These are phyloP conservation scores for Suillus americanus DNA, from an alignment of 768 basidiomycete genomes.

Conservation along the genomic window DNA sequence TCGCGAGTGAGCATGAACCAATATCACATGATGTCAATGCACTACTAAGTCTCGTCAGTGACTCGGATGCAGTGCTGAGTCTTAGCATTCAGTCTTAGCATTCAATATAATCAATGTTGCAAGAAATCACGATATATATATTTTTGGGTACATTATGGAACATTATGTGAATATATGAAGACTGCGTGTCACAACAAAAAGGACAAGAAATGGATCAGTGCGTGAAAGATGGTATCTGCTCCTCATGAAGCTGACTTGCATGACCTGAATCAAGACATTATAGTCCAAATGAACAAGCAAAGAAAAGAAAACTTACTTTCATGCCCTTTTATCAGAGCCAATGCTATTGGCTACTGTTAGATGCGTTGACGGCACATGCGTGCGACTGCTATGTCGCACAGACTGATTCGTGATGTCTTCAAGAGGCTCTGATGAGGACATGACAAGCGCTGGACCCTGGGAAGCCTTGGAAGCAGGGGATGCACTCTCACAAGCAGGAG, in stretches of 20 bases:
- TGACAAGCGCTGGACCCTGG: neutral
- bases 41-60: neutral
- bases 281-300: neutral
- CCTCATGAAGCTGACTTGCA: neutral
- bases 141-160: too few species aligned
- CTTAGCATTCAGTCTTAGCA: too few species aligned
- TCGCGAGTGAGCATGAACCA: neutral
- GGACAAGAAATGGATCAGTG: neutral
- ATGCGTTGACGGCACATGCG: neutral
- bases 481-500: too few species aligned
- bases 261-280: neutral
- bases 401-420: neutral
- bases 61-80: neutral
- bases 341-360: neutral
- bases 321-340: neutral
- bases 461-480: too few species aligned
- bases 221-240: neutral
- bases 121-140: neutral
- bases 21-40: neutral
- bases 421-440: neutral
- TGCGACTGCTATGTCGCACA: neutral
- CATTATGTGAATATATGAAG: neutral
- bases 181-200: neutral
- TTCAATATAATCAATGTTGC: too few species aligned
- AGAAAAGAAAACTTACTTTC: neutral